Evolutionary conservation across 768 basidiomycete species (phyloP).

Genomic region (Tulasnella sp.): DNA sequence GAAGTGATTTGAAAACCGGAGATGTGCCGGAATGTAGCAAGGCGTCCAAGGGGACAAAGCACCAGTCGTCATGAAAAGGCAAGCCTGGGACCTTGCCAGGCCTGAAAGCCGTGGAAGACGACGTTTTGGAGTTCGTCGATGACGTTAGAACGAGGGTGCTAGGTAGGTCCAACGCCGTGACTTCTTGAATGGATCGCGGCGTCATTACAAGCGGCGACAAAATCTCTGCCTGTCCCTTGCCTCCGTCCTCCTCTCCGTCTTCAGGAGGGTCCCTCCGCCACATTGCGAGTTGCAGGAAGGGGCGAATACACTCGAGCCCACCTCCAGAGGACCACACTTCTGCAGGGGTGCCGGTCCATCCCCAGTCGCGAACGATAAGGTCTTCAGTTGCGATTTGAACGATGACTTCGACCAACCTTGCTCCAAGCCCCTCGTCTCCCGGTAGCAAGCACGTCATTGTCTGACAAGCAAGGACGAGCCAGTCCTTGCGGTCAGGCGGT

Average conservation of each 20-base stretch:
- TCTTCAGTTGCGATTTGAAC: slow-evolving; percentile 20
- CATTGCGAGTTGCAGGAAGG: slow-evolving; percentile 45
- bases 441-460: slow-evolving; percentile 46
- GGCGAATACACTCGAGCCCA: slow-evolving; percentile 35
- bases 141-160: slow-evolving; percentile 16
- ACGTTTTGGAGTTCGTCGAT: slow-evolving; percentile 33
- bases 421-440: slow-evolving; percentile 58
- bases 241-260: slow-evolving; percentile 25
- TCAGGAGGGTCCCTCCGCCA: slow-evolving; percentile 28
- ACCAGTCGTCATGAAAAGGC: slow-evolving; percentile 47
- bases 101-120: slow-evolving; percentile 34
- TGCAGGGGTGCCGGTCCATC: slow-evolving; percentile 1
- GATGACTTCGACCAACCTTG: slow-evolving; percentile 30
- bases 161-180: slow-evolving; percentile 17
- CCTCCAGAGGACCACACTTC: slow-evolving; percentile 13
- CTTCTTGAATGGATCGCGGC: slow-evolving; percentile 38
- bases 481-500: slow-evolving; percentile 26
- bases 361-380: slow-evolving; percentile 20
- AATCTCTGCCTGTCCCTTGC: slow-evolving; percentile 4
- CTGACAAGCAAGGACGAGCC: slow-evolving; percentile 54
- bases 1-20: slow-evolving; percentile 53
- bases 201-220: slow-evolving; percentile 38
- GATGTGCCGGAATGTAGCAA: slow-evolving; percentile 68
- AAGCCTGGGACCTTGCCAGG: slow-evolving; percentile 17
- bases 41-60: slow-evolving; percentile 55